Evolutionary conservation across 306 rosid species (phyloP).

Genomic region (Sicyos baderoa): DNA sequence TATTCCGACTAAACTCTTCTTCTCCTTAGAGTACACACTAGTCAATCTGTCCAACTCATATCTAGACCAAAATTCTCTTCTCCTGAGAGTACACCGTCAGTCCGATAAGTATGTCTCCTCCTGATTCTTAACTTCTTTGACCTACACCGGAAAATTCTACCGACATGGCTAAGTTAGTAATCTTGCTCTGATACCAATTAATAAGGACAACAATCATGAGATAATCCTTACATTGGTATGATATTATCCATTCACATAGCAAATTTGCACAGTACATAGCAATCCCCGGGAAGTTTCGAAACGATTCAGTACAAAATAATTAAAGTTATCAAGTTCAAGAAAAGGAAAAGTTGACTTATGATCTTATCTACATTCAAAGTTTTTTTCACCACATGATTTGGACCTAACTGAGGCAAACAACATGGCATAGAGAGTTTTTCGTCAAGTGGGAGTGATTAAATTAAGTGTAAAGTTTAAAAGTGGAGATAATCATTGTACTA

Average conservation of each 20-base stretch:
- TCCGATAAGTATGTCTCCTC: no score
- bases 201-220: no score
- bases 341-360: conserved; percentile 4
- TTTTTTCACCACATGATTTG: conserved; percentile 4
- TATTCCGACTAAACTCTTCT: no score
- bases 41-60: no score
- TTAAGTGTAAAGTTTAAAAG: conserved; percentile 12
- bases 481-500: not conserved
- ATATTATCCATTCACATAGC: not conserved
- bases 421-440: not conserved
- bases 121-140: no score
- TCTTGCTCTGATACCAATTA: no score
- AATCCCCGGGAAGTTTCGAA: not conserved
- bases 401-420: conserved; percentile 13
- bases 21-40: no score
- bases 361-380: not conserved
- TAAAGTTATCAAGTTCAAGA: not conserved
- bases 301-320: not conserved
- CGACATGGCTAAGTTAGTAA: no score
- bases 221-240: no score
- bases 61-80: no score
- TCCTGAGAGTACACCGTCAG: no score
- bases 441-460: not conserved
- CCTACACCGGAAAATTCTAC: no score
- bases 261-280: not conserved